Evolutionary conservation across 164 flowering plant species (phyloP), one percentile per base, ranked within the genome.

Genomic region (Dillenia suffruticosa): DNA sequence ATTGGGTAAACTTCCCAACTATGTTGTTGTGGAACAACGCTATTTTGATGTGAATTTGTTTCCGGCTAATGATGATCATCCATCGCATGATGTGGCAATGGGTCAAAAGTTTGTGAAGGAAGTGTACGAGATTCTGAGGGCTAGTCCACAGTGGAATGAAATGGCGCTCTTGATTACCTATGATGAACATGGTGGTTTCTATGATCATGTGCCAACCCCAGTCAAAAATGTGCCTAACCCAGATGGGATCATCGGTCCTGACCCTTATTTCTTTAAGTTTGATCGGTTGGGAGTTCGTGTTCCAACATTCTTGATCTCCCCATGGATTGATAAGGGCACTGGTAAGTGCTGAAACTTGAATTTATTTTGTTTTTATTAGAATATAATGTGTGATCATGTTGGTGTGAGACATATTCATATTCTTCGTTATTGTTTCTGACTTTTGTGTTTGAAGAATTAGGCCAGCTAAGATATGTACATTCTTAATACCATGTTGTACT

Each of bases 161-260:
- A 81, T 74, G 78, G 92, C 90, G 0, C 26, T 93, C 63, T 59
- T 93, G 77, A 87, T 93, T 14, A 90, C 97, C 3, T 93, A 93
- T 65, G 98, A 93, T 75, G 98, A 93, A 72, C 98, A 93, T 65
- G 98, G 98, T 8, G 98, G 98, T 46, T 93, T 93, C 57, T 93
- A 76, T 62, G 98, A 93, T 74, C 98, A 93, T 73, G 98, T 88
- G 54, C 92, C 97, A 0, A 90, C 98, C 0, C 98, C 98, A 2
- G 93, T 90, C n/a, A 10, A 71, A 5, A 82, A 82, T n/a, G 97
- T 93, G 44, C 98, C 98, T 1, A 90, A 68, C 66, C 98, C 98
- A 1, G 98, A 93, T 60, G 98, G 97, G 53, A 89, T 93, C 22
- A 55, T 82, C 22, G 98, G 98, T 9, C 95, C 92, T 9, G 89